phyloP scores from a whole-genome alignment of 2,329 filamentous ascomycete genomes.

The Fusarium sp. region DNA sequence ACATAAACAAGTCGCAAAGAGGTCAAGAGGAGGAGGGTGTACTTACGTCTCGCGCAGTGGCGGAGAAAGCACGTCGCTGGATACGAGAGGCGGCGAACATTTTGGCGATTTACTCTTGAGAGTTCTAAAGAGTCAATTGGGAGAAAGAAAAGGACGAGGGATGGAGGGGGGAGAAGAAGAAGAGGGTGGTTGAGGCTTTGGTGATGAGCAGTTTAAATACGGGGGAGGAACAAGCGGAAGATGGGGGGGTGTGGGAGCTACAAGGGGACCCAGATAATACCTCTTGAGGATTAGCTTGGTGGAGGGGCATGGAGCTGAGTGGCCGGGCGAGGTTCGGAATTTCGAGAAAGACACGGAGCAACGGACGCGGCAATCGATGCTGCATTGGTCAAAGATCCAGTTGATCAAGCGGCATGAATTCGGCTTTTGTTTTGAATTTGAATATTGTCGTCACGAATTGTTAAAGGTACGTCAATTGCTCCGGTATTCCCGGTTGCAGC shows the following conservation, averaged over 20 bases:
- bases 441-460: not conserved
- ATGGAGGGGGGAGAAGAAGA: constrained; percentile 34
- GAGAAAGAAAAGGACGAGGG: constrained; percentile 36
- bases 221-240: constrained; percentile 32
- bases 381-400: not conserved
- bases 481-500: not conserved
- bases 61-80: constrained; percentile 83
- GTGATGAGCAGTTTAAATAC: constrained; percentile 42
- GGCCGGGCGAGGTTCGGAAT: constrained; percentile 42
- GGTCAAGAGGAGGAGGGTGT: constrained; percentile 13
- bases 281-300: constrained; percentile 10
- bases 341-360: constrained; percentile 36
- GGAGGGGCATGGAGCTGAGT: constrained; percentile 24
- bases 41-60: constrained; percentile 77
- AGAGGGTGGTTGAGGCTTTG: constrained; percentile 29
- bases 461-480: not conserved
- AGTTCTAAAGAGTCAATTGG: constrained; percentile 35
- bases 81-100: constrained; percentile 79
- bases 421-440: not conserved
- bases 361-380: constrained; percentile 2
- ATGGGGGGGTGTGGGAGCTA: constrained; percentile 34
- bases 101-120: constrained; percentile 43
- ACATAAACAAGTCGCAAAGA: constrained; percentile 10
- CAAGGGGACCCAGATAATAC: constrained; percentile 15
- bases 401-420: not conserved